Evolutionary conservation across 148 eudicot species (phyloP).

Genomic region (Chenopodium quinoa): DNA sequence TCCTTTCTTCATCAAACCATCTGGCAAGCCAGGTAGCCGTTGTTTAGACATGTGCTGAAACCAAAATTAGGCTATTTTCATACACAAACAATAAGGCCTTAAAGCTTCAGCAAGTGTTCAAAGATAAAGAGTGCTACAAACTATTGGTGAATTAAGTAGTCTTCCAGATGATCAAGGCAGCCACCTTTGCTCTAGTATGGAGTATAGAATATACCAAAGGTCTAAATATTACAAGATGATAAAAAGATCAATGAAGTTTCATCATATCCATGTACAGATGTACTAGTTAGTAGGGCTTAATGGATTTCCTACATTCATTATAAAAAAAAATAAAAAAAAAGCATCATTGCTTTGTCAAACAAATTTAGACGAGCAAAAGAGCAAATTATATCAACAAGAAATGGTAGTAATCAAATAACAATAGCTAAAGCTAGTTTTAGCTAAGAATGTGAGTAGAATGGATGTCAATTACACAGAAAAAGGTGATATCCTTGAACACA

Average conservation of each 20-base stretch:
- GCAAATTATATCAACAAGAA: background rate
- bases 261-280: background rate
- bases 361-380: background rate
- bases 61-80: conserved; percentile 8
- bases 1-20: conserved; percentile 78
- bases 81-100: background rate
- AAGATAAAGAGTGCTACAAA: background rate
- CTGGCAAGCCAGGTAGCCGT: conserved; percentile 54
- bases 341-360: background rate
- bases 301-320: background rate
- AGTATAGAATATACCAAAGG: background rate
- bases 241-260: background rate
- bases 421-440: background rate
- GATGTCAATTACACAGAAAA: background rate
- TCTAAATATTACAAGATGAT: background rate
- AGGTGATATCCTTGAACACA: background rate
- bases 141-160: too few relatives aligned
- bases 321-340: background rate
- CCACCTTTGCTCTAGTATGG: background rate
- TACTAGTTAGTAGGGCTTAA: background rate
- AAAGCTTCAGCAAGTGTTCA: background rate
- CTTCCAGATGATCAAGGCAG: too few relatives aligned
- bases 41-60: conserved; percentile 90
- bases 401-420: background rate
- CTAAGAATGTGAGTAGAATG: background rate